Base-by-base conservation (phyloP, 257 asterid species). In the Solanum bulbocastanum region DNA sequence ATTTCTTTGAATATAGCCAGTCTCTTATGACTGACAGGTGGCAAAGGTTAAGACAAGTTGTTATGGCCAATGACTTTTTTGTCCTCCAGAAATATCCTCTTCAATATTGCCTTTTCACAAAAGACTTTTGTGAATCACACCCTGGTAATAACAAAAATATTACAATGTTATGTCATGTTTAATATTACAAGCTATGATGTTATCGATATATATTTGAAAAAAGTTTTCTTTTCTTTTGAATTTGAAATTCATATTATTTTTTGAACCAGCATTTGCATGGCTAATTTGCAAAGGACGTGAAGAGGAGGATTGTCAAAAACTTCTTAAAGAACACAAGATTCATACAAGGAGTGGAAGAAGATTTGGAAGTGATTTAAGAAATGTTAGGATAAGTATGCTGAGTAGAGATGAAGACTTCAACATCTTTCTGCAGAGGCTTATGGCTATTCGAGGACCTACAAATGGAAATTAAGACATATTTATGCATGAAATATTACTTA, bases 241-340 rank as follows among this genome's bases (percentile, higher is more conserved):
- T 37, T 37, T 6, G 40, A 37, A 49, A 16, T 49, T 49, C 22
- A 49, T 49, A 15, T 60, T 60, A 0, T 60, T 3, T 22, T 84
- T 56, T 46, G 60, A 46, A 65, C 87, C 94, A 95, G 98, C 95
- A 39, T 97, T 96, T 91, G 99, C 99, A 4, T 96, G 99, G 99
- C 66, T 97, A 90, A 93, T 90, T 76, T 93, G 94, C 93, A 91
- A 92, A 62, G 92, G 91, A 44, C 90, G 91, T 1, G 37, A 76
- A 22, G 66, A 56, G 66, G 88, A 69, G 73, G 98, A 97, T 40
- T 91, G 90, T 20, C 96, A 89, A 92, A 87, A 92, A 88, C 73
- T 95, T 3, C 82, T 97, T 1, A 90, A 88, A 81, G 95, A 87
- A 76, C 90, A 94, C 14, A 95, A 92, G 20, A 90, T 97, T 71